Conservation (phyloP, 2,329 filamentous ascomycete genomes). For the Hypoxylon sp. region DNA sequence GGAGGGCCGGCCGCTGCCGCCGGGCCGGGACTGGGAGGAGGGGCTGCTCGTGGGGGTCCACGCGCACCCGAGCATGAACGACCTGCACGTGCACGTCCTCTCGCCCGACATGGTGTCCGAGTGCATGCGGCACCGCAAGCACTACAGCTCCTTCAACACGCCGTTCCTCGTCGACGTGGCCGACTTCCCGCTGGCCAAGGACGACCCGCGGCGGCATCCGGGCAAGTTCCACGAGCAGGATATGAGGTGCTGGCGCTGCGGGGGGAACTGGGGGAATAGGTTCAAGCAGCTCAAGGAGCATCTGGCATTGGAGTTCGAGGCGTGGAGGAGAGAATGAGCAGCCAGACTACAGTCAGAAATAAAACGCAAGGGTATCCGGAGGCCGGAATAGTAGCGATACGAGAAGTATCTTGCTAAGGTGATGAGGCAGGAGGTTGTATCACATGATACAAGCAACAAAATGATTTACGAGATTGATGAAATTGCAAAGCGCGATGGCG, state of each 20-base stretch:
- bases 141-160: slow-evolving; percentile 93
- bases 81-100: slow-evolving; percentile 90
- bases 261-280: slow-evolving; percentile 75
- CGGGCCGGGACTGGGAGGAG: slow-evolving; percentile 80
- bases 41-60: slow-evolving; percentile 86
- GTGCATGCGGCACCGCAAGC: slow-evolving; percentile 80
- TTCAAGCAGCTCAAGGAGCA: slow-evolving; percentile 71
- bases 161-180: slow-evolving; percentile 83
- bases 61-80: slow-evolving; percentile 89
- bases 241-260: slow-evolving; percentile 88
- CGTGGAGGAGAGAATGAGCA: slow-evolving; percentile 74
- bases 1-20: slow-evolving; percentile 65
- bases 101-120: slow-evolving; percentile 81
- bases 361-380: not conserved
- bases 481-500: not conserved
- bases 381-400: not conserved
- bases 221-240: slow-evolving; percentile 71
- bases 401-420: not conserved
- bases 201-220: slow-evolving; percentile 72
- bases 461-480: not conserved
- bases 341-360: not conserved
- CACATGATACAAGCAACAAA: not conserved
- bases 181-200: slow-evolving; percentile 78
- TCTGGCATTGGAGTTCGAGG: slow-evolving; percentile 77
- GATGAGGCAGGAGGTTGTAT: not conserved